Conservation (phyloP, 345 rosid species). For the Pistacia integerrima region DNA sequence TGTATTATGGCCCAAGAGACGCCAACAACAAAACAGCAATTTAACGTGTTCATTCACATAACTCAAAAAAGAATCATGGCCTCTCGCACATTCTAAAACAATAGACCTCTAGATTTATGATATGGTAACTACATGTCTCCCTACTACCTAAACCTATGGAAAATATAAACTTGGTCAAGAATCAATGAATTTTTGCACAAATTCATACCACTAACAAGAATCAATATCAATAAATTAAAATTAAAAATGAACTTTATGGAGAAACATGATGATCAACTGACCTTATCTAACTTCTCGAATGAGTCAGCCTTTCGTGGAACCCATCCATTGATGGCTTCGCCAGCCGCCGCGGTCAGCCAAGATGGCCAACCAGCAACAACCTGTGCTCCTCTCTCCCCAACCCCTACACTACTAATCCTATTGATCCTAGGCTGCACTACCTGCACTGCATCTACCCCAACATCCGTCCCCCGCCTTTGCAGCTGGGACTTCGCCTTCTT, state of each 20-base stretch:
- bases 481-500: constrained; percentile 31
- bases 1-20: not conserved
- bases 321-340: constrained; percentile 97
- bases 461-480: constrained; percentile 33
- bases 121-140: not conserved
- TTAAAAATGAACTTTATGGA: not conserved
- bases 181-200: not conserved
- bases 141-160: not conserved
- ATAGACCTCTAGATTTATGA: not conserved
- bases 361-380: constrained; percentile 97
- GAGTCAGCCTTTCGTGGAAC: constrained; percentile 87
- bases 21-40: not conserved
- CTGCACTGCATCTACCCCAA: constrained; percentile 23
- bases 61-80: not conserved
- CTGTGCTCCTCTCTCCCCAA: constrained; percentile 72
- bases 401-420: constrained; percentile 48
- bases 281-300: constrained; percentile 95
- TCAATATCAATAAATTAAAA: not conserved
- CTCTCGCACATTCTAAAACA: not conserved
- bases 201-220: constrained; percentile 10
- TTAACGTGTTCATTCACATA: too few species aligned
- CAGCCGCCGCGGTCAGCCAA: constrained; percentile 92
- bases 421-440: constrained; percentile 34
- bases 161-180: not conserved
- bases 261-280: constrained; percentile 23